These are phyloP conservation scores for Chlorella sp. DNA, from an alignment of 139 green algal species.

Conservation along the genomic window DNA sequence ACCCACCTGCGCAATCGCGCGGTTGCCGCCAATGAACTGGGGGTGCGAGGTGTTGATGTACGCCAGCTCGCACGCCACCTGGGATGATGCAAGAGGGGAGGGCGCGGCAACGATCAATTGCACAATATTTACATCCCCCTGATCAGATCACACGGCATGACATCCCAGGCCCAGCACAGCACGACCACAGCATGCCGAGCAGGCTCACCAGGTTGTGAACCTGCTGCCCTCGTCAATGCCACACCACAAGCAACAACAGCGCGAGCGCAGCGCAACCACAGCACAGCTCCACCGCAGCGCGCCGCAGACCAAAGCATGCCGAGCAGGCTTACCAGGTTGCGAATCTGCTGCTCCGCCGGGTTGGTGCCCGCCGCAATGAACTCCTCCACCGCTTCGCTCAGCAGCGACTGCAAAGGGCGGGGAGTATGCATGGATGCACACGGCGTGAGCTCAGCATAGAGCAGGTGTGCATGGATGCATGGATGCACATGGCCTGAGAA, in stretches of 20 bases:
- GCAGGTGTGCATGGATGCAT: not conserved
- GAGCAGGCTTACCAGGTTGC: constrained; percentile 54
- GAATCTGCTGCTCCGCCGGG: constrained; percentile 72
- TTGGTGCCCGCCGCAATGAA: constrained; percentile 76
- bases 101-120: too few relatives aligned
- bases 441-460: not conserved
- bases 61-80: constrained; percentile 88
- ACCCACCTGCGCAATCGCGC: constrained; percentile 67
- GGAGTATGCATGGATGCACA: not conserved
- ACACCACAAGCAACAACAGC: constrained; percentile 71
- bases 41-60: constrained; percentile 98
- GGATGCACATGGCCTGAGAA: too few relatives aligned
- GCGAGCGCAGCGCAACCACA: too few relatives aligned
- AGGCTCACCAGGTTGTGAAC: too few relatives aligned
- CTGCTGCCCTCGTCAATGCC: too few relatives aligned
- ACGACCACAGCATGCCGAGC: too few relatives aligned
- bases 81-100: too few relatives aligned
- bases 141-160: too few relatives aligned
- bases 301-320: constrained; percentile 59
- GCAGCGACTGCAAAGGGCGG: constrained; percentile 43
- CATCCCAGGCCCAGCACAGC: too few relatives aligned
- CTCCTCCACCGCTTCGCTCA: constrained; percentile 72
- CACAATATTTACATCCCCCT: too few relatives aligned
- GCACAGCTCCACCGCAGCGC: constrained; percentile 51
- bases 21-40: constrained; percentile 85